Conservation (phyloP, 805 yeast species). For the Lachancea dasiensis region DNA sequence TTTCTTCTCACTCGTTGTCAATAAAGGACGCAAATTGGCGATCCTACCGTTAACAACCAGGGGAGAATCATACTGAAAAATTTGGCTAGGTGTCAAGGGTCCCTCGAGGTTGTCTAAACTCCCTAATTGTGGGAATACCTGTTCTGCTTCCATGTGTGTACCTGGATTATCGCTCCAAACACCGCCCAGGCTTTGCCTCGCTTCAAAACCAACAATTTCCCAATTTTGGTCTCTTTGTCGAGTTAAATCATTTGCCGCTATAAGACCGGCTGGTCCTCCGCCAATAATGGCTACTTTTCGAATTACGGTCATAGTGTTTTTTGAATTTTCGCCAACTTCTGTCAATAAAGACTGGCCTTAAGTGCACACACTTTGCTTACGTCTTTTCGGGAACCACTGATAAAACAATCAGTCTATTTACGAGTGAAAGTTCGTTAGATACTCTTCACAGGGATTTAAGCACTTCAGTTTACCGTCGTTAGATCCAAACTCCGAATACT, state of each 20-base stretch:
- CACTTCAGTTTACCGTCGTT: too few species aligned
- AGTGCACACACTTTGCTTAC: too few species aligned
- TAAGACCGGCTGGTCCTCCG: slow-evolving; percentile 21
- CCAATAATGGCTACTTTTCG: slow-evolving; percentile 20
- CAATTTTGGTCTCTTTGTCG: slow-evolving; percentile 19
- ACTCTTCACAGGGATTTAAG: too few species aligned
- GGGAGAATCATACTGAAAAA: slow-evolving; percentile 17
- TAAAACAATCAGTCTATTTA: too few species aligned
- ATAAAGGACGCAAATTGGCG: slow-evolving; percentile 10
- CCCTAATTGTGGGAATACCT: slow-evolving; percentile 12
- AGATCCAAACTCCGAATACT: too few species aligned
- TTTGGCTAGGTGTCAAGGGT: slow-evolving; percentile 8
- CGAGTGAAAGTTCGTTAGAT: too few species aligned
- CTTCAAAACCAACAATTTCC: slow-evolving; percentile 40
- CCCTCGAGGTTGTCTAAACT: slow-evolving; percentile 2
- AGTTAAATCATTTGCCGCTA: slow-evolving; percentile 12
- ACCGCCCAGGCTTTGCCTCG: slow-evolving; percentile 40
- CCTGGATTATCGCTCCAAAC: slow-evolving; percentile 35
- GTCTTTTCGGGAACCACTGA: too few species aligned
- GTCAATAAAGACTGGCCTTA: too few species aligned
- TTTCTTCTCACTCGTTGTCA: slow-evolving; percentile 13
- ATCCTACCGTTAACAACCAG: slow-evolving; percentile 10
- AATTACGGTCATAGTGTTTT: slow-evolving; percentile 11
- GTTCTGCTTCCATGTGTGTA: slow-evolving; percentile 9
- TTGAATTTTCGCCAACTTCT: too few species aligned